These are phyloP conservation scores for Daldinia concentrica DNA, from an alignment of 495 filamentous ascomycete genomes.

Conservation along the genomic window DNA sequence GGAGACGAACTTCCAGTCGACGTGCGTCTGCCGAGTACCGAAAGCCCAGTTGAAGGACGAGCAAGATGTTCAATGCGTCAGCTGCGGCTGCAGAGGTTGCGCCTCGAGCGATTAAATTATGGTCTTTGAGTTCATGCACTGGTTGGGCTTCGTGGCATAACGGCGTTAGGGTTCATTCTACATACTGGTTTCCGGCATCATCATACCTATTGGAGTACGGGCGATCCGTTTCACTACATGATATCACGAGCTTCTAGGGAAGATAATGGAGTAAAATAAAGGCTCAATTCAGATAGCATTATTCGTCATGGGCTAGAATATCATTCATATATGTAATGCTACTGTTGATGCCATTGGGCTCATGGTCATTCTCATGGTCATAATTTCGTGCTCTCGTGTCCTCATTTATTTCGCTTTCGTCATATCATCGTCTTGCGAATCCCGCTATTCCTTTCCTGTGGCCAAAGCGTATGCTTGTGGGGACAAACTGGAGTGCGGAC, in stretches of 20 bases:
- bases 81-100: conserved; percentile 93
- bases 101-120: conserved; percentile 75
- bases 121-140: conserved; percentile 8
- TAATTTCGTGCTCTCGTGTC: conserved; percentile 26
- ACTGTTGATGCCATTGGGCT: conserved; percentile 8
- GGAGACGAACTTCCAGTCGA: conserved; percentile 98
- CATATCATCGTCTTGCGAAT: conserved; percentile 50
- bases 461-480: conserved; percentile 77
- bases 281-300: conserved; percentile 23
- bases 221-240: conserved; percentile 25
- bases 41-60: conserved; percentile 90
- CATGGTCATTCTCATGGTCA: conserved; percentile 15
- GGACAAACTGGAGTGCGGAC: conserved; percentile 84
- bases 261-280: conserved; percentile 26
- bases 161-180: conserved; percentile 39
- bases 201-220: conserved; percentile 27
- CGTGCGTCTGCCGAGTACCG: conserved; percentile 96
- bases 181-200: conserved; percentile 25
- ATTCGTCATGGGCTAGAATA: conserved; percentile 1
- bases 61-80: conserved; percentile 92
- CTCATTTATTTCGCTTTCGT: conserved; percentile 15
- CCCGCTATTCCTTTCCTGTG: conserved; percentile 63
- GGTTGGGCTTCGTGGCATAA: conserved; percentile 35
- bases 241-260: conserved; percentile 21
- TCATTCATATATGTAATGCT: conserved; percentile 14